Percentiles rank a stretch among this genome's conserved stretches.
phyloP scores from a whole-genome alignment of 1,139 yeast genomes.

The Sugiyamaella sp. region DNA sequence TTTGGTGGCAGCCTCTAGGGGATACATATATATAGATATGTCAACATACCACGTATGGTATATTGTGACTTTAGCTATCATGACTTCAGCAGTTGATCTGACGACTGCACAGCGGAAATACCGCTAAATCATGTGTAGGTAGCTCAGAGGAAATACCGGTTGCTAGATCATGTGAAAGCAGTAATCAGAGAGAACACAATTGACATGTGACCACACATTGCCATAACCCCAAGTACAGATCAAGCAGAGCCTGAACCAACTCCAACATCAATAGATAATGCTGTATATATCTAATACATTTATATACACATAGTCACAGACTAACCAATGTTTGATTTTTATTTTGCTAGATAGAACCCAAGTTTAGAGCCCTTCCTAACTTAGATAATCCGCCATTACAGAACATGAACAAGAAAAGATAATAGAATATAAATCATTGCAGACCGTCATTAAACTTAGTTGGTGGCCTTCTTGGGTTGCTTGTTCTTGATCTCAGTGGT shows the following conservation, averaged over 20 bases:
- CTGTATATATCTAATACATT: constrained; percentile 13
- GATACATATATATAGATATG: too few relatives aligned
- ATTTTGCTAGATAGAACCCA: constrained; percentile 16
- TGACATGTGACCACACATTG: neutral
- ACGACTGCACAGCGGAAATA: too few relatives aligned
- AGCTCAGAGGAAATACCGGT: too few relatives aligned
- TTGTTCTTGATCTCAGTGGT: constrained; percentile 51
- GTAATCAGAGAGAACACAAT: neutral
- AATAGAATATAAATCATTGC: constrained; percentile 17
- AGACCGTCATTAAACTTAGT: constrained; percentile 15
- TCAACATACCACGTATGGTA: too few relatives aligned
- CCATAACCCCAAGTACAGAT: neutral
- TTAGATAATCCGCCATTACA: constrained; percentile 16
- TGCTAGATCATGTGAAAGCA: neutral
- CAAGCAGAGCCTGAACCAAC: constrained; percentile 10
- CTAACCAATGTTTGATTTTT: constrained; percentile 12
- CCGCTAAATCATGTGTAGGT: too few relatives aligned
- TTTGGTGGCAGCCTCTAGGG: too few relatives aligned
- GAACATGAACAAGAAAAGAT: constrained; percentile 15
- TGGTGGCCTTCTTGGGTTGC: constrained; percentile 37
- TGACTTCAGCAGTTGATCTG: too few relatives aligned
- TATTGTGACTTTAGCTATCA: too few relatives aligned
- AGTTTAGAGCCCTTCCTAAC: constrained; percentile 18
- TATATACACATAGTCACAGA: constrained; percentile 14
- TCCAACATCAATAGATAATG: constrained; percentile 5